These are phyloP conservation scores for Cenchrus purpureus DNA, from an alignment of 176 grass and related monocot species.

Conservation along the genomic window DNA sequence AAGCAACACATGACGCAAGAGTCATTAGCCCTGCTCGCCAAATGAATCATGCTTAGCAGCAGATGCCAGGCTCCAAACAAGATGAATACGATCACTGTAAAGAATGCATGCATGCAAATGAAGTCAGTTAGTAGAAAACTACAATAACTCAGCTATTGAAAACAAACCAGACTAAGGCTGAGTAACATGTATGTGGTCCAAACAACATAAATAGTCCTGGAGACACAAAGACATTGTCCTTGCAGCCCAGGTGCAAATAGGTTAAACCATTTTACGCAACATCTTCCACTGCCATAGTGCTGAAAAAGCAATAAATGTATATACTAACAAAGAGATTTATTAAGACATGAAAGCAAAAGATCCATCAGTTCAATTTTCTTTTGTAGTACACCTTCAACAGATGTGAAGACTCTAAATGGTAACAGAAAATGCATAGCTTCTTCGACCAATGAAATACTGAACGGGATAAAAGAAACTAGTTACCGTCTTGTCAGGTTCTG, in stretches of 20 bases:
- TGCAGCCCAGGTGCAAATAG: conserved; percentile 9
- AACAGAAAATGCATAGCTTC: neutral
- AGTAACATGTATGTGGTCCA: neutral
- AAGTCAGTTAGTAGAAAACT: conserved; percentile 25
- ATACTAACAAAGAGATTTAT: conserved; percentile 9
- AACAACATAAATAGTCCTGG: conserved; percentile 23
- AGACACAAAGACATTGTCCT: neutral
- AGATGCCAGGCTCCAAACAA: conserved; percentile 82
- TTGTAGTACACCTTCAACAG: neutral
- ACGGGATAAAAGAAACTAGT: conserved; percentile 20
- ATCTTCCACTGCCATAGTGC: neutral
- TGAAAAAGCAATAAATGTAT: neutral
- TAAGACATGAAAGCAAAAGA: neutral
- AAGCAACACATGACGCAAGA: conserved; percentile 84
- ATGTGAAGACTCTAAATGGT: conserved; percentile 25
- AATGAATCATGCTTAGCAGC: conserved; percentile 76
- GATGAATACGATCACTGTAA: conserved; percentile 71
- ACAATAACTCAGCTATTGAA: conserved; percentile 16
- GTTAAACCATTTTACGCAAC: conserved; percentile 1
- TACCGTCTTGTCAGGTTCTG: conserved; percentile 60
- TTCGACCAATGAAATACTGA: neutral
- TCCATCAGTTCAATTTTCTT: conserved; percentile 7
- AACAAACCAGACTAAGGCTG: conserved; percentile 27
- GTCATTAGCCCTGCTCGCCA: conserved; percentile 92
- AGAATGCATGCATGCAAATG: conserved; percentile 37